A percentile compares a stretch with the other conserved stretches of the same genome.
These are phyloP conservation scores for Penicillium coprophilum DNA, from an alignment of 495 filamentous ascomycete genomes.

Conservation along the genomic window DNA sequence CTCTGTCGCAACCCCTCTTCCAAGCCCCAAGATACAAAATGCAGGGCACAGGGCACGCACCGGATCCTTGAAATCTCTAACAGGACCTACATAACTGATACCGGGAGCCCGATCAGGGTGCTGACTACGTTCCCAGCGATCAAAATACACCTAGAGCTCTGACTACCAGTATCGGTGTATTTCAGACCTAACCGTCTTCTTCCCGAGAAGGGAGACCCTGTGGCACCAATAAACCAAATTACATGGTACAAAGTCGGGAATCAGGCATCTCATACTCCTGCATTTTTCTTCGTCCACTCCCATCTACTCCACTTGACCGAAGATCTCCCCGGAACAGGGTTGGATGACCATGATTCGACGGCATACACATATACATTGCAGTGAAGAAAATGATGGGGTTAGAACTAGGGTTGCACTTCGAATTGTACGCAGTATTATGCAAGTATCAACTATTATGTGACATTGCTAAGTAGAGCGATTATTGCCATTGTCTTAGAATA, in stretches of 20 bases:
- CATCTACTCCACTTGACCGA: slow-evolving; percentile 10
- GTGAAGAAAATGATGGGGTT: neutral
- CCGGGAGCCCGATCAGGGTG: neutral
- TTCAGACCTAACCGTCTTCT: slow-evolving; percentile 4
- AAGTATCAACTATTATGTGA: no score
- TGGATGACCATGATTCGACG: neutral
- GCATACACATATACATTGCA: neutral
- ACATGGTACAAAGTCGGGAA: neutral
- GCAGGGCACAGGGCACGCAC: neutral
- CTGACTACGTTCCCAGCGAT: neutral
- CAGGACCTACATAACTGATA: neutral
- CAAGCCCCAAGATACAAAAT: neutral
- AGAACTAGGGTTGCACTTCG: no score
- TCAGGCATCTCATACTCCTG: neutral
- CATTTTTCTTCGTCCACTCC: slow-evolving; percentile 2
- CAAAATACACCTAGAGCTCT: neutral
- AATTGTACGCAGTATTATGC: no score
- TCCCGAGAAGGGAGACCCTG: slow-evolving; percentile 1
- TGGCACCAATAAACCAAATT: no score
- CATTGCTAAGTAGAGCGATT: neutral
- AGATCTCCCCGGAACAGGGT: slow-evolving; percentile 1
- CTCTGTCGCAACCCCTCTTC: neutral
- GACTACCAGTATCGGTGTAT: neutral
- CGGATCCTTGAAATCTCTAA: neutral
- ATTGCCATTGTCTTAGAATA: neutral